These are phyloP conservation scores for Conticribra weissflogii DNA, from an alignment of 108 stramenopile species.

Conservation along the genomic window DNA sequence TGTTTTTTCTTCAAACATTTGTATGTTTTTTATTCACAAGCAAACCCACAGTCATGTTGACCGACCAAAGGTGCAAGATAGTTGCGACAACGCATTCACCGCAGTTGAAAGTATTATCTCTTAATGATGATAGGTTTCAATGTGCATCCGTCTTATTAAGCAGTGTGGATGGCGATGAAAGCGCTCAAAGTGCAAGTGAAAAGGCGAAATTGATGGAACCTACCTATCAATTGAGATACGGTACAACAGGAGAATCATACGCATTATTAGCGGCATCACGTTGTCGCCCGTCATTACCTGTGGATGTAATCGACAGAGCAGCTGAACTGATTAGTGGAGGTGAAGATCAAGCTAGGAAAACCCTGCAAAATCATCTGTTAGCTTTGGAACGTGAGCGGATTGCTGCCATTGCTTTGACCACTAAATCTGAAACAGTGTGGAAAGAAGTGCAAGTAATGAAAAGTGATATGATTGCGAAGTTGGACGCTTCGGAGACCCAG, in stretches of 20 bases:
- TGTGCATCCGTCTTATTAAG: conserved; percentile 69
- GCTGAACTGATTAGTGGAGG: conserved; percentile 46
- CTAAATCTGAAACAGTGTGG: conserved; percentile 30
- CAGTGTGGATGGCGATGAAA: conserved; percentile 12
- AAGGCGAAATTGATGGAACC: conserved; percentile 30
- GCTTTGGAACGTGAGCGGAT: conserved; percentile 61
- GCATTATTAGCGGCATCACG: conserved; percentile 73
- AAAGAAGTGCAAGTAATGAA: conserved; percentile 43
- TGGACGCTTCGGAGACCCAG: conserved; percentile 60
- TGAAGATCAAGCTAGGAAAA: conserved; percentile 46
- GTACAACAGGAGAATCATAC: conserved; percentile 76
- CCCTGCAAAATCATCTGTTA: conserved; percentile 20
- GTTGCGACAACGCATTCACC: conserved; percentile 86
- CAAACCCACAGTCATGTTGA: conserved; percentile 43
- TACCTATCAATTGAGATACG: conserved; percentile 69
- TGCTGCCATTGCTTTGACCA: conserved; percentile 19
- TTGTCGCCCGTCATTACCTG: conserved; percentile 58
- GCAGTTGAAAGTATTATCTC: conserved; percentile 71
- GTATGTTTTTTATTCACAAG: too few relatives aligned
- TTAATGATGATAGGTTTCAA: conserved; percentile 53
- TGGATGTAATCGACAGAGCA: conserved; percentile 69
- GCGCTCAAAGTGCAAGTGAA: not conserved
- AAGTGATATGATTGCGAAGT: conserved; percentile 59
- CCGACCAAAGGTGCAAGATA: conserved; percentile 37
- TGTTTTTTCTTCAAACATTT: too few relatives aligned